Evolutionary conservation across 2,329 filamentous ascomycete species (phyloP).

Genomic region (Colletotrichum graminicola): DNA sequence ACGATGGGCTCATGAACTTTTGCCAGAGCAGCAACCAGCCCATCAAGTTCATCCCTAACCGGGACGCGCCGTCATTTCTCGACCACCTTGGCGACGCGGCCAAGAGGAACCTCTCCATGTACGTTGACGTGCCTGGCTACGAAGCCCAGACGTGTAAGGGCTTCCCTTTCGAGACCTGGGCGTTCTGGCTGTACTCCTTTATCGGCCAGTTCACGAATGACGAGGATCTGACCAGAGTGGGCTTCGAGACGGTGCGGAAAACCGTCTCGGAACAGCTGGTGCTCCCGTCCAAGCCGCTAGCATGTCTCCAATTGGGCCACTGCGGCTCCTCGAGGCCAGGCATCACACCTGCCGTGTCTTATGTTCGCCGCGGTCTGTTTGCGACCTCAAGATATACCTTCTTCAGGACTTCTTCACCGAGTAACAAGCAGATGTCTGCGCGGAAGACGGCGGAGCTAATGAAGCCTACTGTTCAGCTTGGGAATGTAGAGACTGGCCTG

Average conservation of each 20-base stretch:
- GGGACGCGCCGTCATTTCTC: conserved; percentile 50
- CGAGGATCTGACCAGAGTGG: conserved; percentile 48
- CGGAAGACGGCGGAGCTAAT: conserved; percentile 33
- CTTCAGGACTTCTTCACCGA: conserved; percentile 23
- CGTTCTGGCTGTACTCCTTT: conserved; percentile 57
- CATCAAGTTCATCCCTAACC: conserved; percentile 50
- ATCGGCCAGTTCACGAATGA: conserved; percentile 55
- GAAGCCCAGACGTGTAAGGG: conserved; percentile 51
- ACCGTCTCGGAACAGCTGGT: conserved; percentile 53
- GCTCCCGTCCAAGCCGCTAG: conserved; percentile 55
- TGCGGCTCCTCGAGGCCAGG: conserved; percentile 48
- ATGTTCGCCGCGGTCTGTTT: conserved; percentile 53
- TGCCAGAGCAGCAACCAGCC: conserved; percentile 39
- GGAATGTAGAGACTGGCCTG: conserved; percentile 39
- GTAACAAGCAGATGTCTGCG: conserved; percentile 43
- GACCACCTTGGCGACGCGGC: conserved; percentile 52
- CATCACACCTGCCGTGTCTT: conserved; percentile 52
- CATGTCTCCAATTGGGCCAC: conserved; percentile 54
- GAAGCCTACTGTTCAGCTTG: conserved; percentile 36
- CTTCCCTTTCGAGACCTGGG: conserved; percentile 55
- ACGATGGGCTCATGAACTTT: conserved; percentile 50
- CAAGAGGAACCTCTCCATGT: conserved; percentile 48
- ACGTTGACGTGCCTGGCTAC: conserved; percentile 49
- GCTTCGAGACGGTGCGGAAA: conserved; percentile 45
- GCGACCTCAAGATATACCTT: conserved; percentile 52